Evolutionary conservation across 1,284 basidiomycete species (phyloP).

Genomic region (Coniferiporia sulphurascens): DNA sequence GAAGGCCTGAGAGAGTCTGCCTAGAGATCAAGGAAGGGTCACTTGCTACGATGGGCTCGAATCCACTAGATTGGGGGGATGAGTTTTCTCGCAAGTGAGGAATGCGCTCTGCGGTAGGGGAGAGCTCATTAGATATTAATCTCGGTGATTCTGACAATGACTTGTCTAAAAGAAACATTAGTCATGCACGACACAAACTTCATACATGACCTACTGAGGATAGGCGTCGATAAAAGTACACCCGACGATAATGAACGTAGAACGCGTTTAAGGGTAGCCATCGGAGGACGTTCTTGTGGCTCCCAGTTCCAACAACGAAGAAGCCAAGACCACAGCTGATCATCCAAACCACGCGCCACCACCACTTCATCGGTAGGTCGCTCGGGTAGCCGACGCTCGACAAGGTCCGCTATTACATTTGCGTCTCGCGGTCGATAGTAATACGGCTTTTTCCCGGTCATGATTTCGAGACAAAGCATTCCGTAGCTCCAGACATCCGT

Average conservation of each 20-base stretch:
- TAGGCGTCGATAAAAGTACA: background rate
- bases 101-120: background rate
- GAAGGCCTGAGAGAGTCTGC: background rate
- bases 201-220: background rate
- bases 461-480: slow-evolving; percentile 40
- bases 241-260: background rate
- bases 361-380: slow-evolving; percentile 26
- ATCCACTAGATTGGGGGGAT: background rate
- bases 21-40: background rate
- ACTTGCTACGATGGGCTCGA: too few relatives aligned
- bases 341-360: slow-evolving; percentile 28
- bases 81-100: background rate
- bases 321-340: slow-evolving; percentile 38
- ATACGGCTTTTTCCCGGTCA: slow-evolving; percentile 37
- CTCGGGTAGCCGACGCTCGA: slow-evolving; percentile 29
- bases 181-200: background rate
- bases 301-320: slow-evolving; percentile 35
- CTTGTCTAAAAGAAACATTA: background rate
- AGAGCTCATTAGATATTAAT: slow-evolving; percentile 1
- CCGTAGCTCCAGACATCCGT: slow-evolving; percentile 44
- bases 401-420: slow-evolving; percentile 29
- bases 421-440: slow-evolving; percentile 27
- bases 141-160: slow-evolving; percentile 5
- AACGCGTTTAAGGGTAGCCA: slow-evolving; percentile 22
- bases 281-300: slow-evolving; percentile 35